Conservation (phyloP, 2,329 filamentous ascomycete genomes). For the Exophiala aquamarina region DNA sequence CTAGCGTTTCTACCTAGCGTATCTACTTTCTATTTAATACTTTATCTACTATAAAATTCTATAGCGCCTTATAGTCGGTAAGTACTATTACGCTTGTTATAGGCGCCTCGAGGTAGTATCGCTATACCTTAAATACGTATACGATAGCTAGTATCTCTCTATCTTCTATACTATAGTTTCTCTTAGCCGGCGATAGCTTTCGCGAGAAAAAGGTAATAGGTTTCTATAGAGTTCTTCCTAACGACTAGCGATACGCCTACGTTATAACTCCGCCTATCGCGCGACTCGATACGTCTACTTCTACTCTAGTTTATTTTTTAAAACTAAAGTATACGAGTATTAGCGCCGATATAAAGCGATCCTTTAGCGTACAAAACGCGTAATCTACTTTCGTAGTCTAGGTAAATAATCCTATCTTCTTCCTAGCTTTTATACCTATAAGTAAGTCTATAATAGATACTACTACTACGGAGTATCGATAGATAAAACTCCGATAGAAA, state of each 20-base stretch:
- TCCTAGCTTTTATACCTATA: conserved; percentile 13
- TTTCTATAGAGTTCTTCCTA: conserved; percentile 10
- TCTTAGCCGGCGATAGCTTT: conserved; percentile 6
- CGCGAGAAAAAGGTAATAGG: conserved; percentile 8
- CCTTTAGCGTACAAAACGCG: conserved; percentile 28
- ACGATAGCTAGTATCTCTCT: conserved; percentile 23
- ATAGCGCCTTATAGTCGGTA: conserved; percentile 31
- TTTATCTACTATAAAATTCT: conserved; percentile 31
- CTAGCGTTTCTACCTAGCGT: conserved; percentile 29
- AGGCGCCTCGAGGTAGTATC: conserved; percentile 26
- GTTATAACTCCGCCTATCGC: conserved; percentile 20
- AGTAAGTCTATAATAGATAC: conserved; percentile 26
- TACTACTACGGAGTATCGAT: conserved; percentile 26
- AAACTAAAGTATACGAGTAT: conserved; percentile 24
- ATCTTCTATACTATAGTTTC: conserved; percentile 14
- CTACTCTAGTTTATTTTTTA: conserved; percentile 17
- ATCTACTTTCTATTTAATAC: conserved; percentile 29
- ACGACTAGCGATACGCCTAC: conserved; percentile 14
- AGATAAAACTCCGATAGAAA: conserved; percentile 36
- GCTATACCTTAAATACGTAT: conserved; percentile 29
- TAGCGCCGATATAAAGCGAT: conserved; percentile 11
- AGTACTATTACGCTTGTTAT: conserved; percentile 5
- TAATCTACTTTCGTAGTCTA: conserved; percentile 10
- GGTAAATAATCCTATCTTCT: conserved; percentile 15
- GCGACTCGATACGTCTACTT: conserved; percentile 27